phyloP scores from a whole-genome alignment of 495 filamentous ascomycete species.

The Penicillium parvum region DNA sequence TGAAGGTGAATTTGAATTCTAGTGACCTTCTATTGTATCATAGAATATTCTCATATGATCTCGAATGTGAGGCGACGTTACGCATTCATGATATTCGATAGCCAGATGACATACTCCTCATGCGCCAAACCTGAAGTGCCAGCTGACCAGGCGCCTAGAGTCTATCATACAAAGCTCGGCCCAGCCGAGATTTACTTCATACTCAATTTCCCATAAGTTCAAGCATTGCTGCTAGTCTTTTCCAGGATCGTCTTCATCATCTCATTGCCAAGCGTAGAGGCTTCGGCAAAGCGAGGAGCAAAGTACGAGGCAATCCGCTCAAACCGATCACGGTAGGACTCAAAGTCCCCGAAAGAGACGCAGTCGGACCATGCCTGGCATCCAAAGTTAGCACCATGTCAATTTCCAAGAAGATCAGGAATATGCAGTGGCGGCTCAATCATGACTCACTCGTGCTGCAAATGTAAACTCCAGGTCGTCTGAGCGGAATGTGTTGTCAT shows the following conservation, averaged over 20 bases:
- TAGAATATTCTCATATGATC: no score
- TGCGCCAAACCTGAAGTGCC: no score
- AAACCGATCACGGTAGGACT: conserved; percentile 85
- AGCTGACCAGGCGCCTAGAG: no score
- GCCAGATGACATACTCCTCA: no score
- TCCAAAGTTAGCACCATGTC: conserved; percentile 1
- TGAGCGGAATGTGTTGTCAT: conserved; percentile 80
- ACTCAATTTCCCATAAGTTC: neutral
- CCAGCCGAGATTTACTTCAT: no score
- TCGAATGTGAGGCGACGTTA: no score
- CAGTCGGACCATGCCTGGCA: conserved; percentile 83
- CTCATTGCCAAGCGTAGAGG: conserved; percentile 80
- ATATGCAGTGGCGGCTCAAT: neutral
- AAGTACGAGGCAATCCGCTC: conserved; percentile 87
- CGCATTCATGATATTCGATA: no score
- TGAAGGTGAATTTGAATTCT: no score
- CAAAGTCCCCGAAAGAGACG: conserved; percentile 84
- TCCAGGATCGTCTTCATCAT: conserved; percentile 96
- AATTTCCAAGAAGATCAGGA: neutral
- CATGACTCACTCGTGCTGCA: conserved; percentile 66
- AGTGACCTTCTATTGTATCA: no score
- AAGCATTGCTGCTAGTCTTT: conserved; percentile 50
- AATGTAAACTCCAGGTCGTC: conserved; percentile 98
- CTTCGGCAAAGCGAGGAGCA: conserved; percentile 78
- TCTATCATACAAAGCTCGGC: no score